Percentiles rank a stretch among this genome's conserved stretches.
Conservation (phyloP, 768 basidiomycete genomes). For the Neoboletus magnificus region DNA sequence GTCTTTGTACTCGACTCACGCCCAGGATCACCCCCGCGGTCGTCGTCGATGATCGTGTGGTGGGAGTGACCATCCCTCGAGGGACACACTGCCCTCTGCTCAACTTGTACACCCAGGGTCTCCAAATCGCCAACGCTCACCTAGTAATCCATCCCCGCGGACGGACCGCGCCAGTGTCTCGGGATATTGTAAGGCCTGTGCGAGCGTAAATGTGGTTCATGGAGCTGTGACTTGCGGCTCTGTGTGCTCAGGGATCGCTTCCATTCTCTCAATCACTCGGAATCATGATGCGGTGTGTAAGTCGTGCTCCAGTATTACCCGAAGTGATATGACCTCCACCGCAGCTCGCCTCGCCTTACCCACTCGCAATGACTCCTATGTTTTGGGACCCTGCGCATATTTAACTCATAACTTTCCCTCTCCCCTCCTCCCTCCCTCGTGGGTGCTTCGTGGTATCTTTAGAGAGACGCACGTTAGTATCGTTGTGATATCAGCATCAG, state of each 20-base stretch:
- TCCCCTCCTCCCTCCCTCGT: slow-evolving; percentile 7
- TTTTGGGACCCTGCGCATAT: slow-evolving; percentile 16
- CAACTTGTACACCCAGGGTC: neutral
- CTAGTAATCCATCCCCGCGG: too few species aligned
- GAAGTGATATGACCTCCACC: slow-evolving; percentile 1
- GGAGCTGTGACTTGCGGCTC: neutral
- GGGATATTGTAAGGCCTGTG: neutral
- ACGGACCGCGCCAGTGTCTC: neutral
- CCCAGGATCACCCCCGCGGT: neutral
- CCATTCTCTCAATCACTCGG: slow-evolving; percentile 14
- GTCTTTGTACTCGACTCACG: neutral
- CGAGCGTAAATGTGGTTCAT: neutral
- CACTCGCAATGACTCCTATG: slow-evolving; percentile 1
- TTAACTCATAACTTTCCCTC: slow-evolving; percentile 1
- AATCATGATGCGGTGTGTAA: slow-evolving; percentile 16
- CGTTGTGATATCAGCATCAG: slow-evolving; percentile 9
- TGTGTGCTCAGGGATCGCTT: slow-evolving; percentile 9
- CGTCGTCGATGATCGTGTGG: neutral
- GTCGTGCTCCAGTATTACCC: neutral
- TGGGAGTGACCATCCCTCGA: neutral
- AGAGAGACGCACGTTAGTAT: neutral
- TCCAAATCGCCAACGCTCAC: neutral
- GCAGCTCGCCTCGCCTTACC: slow-evolving; percentile 20
- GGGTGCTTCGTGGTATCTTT: slow-evolving; percentile 5
- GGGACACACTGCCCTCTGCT: neutral